Conservation (phyloP, 2,329 filamentous ascomycete species). For the Macroventuria anomochaeta region DNA sequence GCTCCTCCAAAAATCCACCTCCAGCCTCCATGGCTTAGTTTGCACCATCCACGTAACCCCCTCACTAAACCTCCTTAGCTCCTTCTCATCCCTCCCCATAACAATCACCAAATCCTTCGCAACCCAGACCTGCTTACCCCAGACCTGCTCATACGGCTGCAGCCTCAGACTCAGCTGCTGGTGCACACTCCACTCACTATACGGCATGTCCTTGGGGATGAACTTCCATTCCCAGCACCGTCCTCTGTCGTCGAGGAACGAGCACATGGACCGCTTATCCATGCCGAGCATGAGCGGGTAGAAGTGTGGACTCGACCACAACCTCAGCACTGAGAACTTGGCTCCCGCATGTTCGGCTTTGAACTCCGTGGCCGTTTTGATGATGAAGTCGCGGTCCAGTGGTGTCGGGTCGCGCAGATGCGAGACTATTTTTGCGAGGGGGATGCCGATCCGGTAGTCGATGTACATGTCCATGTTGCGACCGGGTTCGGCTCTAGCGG, state of each 20-base stretch:
- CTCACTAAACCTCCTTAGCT: constrained; percentile 49
- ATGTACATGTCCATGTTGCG: constrained; percentile 54
- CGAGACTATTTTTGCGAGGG: constrained; percentile 29
- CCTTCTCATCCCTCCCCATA: constrained; percentile 54
- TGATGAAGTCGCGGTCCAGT: constrained; percentile 42
- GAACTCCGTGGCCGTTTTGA: constrained; percentile 43
- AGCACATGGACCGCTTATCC: constrained; percentile 43
- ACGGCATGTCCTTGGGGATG: constrained; percentile 56
- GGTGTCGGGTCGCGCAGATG: constrained; percentile 44
- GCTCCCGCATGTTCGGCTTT: constrained; percentile 30
- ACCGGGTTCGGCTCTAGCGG: constrained; percentile 48
- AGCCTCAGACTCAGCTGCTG: constrained; percentile 44
- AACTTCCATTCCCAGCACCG: constrained; percentile 59
- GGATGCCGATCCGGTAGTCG: constrained; percentile 45
- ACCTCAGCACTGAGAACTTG: constrained; percentile 53
- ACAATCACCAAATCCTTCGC: constrained; percentile 56
- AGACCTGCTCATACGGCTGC: constrained; percentile 37
- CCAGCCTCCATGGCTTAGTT: constrained; percentile 57
- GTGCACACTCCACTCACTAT: constrained; percentile 55
- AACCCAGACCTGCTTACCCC: constrained; percentile 49
- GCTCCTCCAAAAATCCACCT: constrained; percentile 61
- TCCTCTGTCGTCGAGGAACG: constrained; percentile 53
- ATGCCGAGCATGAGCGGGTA: constrained; percentile 56
- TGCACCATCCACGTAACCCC: constrained; percentile 56
- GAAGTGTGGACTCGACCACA: constrained; percentile 59